Base-by-base conservation (phyloP, 129 eudicot species). In the Flaveria brownii region DNA sequence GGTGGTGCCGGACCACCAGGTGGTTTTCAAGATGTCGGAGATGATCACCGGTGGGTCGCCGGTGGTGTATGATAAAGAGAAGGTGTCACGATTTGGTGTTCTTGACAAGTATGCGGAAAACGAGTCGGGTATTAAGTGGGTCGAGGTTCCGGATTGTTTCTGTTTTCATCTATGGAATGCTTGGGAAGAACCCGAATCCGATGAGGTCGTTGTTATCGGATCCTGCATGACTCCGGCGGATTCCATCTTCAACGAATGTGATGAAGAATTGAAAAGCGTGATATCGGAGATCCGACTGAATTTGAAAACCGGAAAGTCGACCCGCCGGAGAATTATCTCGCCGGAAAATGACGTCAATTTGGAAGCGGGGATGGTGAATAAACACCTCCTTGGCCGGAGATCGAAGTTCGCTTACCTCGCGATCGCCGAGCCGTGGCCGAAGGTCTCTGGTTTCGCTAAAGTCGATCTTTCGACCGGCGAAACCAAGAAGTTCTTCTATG, bases 191-290 rank as follows among this genome's bases (percentile, higher is more conserved):
- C 15, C 68, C 65, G 85, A 80, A 43, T 65, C 56, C 2, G 80
- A 73, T 11, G 85, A 80, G 56, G 69, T 80, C 43, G 87, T 80
- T 4, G 82, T 84, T 47, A 80, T 84, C 45, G 87, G 87, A 59
- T 84, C 87, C 2, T 84, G 85, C 59, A 84, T 84, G 87, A 84
- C 82, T 57, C 87, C 87, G n/a, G 84, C 85, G 0, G 85, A 84
- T 70, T 80, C 87, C 0, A 80, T 84, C 43, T 84, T 84, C 59
- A 84, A 80, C 17, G 82, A 84, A 70, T 76, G 73, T 17, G 80
- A 80, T 30, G 73, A 76, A 52, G 72, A 77, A 18, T 50, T 84
- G 33, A 66, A 72, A 51, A 80, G 82, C 20, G 82, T 80, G 13
- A 11, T 84, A 9, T 80, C 85, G 1, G 85, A 84, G 66, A 80